phyloP scores from a whole-genome alignment of 176 grass and related monocot species.

The Hsuehochloa calcarea region DNA sequence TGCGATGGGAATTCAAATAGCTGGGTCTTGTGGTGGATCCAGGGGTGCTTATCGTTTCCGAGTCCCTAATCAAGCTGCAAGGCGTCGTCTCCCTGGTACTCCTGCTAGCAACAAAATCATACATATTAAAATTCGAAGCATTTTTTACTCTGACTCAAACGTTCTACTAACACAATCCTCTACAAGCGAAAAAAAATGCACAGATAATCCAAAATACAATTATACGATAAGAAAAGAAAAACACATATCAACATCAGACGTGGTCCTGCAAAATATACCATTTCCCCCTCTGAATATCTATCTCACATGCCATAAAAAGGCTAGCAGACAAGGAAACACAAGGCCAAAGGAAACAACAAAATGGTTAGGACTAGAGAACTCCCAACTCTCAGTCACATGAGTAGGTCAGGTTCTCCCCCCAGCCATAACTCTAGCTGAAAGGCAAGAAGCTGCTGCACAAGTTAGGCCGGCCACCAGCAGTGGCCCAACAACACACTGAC shows the following conservation, averaged over 20 bases:
- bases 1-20: constrained; percentile 14
- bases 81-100: constrained; percentile 50
- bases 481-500: constrained; percentile 16
- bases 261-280: constrained; percentile 16
- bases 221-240: not conserved
- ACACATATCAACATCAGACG: not conserved
- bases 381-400: constrained; percentile 27
- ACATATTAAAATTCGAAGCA: not conserved
- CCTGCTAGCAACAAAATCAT: constrained; percentile 29
- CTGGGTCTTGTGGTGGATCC: constrained; percentile 43
- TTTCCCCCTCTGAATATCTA: not conserved
- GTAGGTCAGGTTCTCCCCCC: constrained; percentile 11
- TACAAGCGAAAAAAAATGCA: not conserved
- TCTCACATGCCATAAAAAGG: constrained; percentile 28
- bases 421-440: constrained; percentile 24
- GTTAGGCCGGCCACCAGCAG: constrained; percentile 29
- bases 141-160: not conserved
- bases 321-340: constrained; percentile 15
- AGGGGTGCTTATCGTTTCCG: constrained; percentile 25
- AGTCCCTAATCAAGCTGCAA: constrained; percentile 48
- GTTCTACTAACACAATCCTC: too few relatives aligned
- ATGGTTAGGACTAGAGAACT: constrained; percentile 11
- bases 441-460: constrained; percentile 3
- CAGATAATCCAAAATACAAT: not conserved
- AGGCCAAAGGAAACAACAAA: constrained; percentile 22